phyloP scores from a whole-genome alignment of 2,329 filamentous ascomycete genomes.

The Diaporthe australafricana region DNA sequence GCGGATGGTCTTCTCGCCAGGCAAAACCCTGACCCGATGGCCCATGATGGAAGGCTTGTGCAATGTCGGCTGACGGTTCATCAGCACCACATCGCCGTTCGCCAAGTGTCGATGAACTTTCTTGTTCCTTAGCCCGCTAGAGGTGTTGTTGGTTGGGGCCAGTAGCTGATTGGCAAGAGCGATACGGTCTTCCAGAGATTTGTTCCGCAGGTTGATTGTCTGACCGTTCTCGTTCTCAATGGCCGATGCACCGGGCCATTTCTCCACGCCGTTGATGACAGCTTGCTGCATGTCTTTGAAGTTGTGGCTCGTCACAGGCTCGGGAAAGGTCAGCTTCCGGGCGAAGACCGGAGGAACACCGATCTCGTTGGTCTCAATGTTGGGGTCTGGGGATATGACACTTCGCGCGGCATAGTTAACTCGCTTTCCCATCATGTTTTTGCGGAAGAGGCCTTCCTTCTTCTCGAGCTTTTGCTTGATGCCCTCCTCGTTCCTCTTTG shows the following conservation, averaged over 20 bases:
- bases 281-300: conserved; percentile 96
- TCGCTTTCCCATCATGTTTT: conserved; percentile 99
- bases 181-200: conserved; percentile 87
- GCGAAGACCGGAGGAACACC: conserved; percentile 98
- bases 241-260: conserved; percentile 93
- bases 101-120: conserved; percentile 97
- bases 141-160: conserved; percentile 80
- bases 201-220: conserved; percentile 87
- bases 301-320: conserved; percentile 97
- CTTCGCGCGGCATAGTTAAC: conserved; percentile 98
- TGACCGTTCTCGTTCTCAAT: conserved; percentile 97
- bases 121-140: conserved; percentile 85
- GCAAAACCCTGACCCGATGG: conserved; percentile 90
- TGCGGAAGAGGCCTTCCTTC: conserved; percentile 97
- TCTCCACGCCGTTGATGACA: conserved; percentile 92
- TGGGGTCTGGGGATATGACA: conserved; percentile 98
- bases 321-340: conserved; percentile 93
- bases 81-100: conserved; percentile 96
- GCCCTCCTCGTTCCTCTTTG: conserved; percentile 85
- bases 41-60: conserved; percentile 99
- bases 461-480: conserved; percentile 99
- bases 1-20: conserved; percentile 95
- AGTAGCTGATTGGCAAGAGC: conserved; percentile 94
- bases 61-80: conserved; percentile 98
- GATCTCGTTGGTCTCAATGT: conserved; percentile 99